phyloP scores from a whole-genome alignment of 768 basidiomycete species.

The Tephrocybe sp. region DNA sequence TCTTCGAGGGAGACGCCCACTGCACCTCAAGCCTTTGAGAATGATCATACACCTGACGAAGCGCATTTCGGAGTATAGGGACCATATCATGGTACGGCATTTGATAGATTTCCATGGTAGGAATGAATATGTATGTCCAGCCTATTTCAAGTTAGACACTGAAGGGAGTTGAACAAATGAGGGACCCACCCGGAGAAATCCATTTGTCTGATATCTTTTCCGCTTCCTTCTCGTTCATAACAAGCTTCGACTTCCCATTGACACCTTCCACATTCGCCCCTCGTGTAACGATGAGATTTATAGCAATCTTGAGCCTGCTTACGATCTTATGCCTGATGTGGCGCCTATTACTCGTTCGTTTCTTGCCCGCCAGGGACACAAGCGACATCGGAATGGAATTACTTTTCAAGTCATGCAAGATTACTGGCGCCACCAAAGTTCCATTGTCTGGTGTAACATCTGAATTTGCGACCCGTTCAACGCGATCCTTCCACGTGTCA shows the following conservation, averaged over 20 bases:
- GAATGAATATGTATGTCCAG: conserved; percentile 50
- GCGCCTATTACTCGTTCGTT: conserved; percentile 29
- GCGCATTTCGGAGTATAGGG: conserved; percentile 30
- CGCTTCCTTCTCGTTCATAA: conserved; percentile 24
- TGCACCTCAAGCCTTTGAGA: conserved; percentile 21
- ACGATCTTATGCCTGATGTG: conserved; percentile 31
- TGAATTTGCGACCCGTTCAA: conserved; percentile 9
- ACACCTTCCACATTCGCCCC: conserved; percentile 32
- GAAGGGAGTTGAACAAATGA: not conserved
- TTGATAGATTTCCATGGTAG: conserved; percentile 36
- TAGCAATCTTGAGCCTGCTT: conserved; percentile 36
- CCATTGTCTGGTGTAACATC: conserved; percentile 3
- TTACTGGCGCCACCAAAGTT: conserved; percentile 14
- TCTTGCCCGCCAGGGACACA: conserved; percentile 33
- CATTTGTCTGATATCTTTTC: conserved; percentile 23
- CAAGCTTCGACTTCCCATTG: conserved; percentile 17
- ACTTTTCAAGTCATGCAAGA: conserved; percentile 19
- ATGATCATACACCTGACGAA: conserved; percentile 19
- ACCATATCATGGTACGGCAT: conserved; percentile 46
- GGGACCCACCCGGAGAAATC: conserved; percentile 33
- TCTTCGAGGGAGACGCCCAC: conserved; percentile 9
- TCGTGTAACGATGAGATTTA: conserved; percentile 39
- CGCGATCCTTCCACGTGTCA: conserved; percentile 20
- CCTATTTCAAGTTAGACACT: conserved; percentile 27
- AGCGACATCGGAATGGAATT: conserved; percentile 38